Base-by-base conservation (phyloP, 2,329 filamentous ascomycete genomes). In the Sarocladium strictum region DNA sequence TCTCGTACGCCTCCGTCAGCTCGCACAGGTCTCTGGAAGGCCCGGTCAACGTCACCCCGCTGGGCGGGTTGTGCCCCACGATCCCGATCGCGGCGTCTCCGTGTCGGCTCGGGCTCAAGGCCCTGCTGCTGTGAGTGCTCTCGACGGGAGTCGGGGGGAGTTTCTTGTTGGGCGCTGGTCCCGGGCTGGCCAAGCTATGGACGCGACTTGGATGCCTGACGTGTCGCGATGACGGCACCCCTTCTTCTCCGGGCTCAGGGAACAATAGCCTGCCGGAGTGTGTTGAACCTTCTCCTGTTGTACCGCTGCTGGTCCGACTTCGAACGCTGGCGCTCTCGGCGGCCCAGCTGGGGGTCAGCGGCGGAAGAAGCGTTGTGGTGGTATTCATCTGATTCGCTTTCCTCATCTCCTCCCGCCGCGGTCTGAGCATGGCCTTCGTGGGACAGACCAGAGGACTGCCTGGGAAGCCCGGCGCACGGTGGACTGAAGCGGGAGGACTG, bases 131-230 rank as follows among this genome's bases (percentile, higher is more conserved):
- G 14, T 58, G 62, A 4, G 58, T 62, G 1, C 53, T 45, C 29
- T 23, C 32, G 3, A 62, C 58, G 0, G 68, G 67, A 5, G 66
- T 65, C 1, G 61, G 59, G 0, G 74, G 74, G 2, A 79, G 68
- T 2, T 73, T 72, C n/a, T 69, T 66, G 4, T 58, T 73, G 0
- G 77, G 76, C 0, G 76, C 75, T 0, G 77, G 75, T 0, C 75
- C 73, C 19, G 71, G 63, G 26, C 66, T 63, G n/a, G 61, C 58
- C 23, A 67, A 57, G 32, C 55, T 37, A 38, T 57, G 54, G 45
- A 63, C 56, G 2, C 58, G 55, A 21, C 52, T 49, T 21, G 33
- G 54, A 7, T 38, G 37, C 6, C 38, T 12, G 27, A 47, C 17
- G 21, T 43, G 21, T 21, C 37, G 17, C 38, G 38, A 2, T 17